Evolutionary conservation across 768 basidiomycete genomes (phyloP).

Genomic region (Leccinellum luteum): DNA sequence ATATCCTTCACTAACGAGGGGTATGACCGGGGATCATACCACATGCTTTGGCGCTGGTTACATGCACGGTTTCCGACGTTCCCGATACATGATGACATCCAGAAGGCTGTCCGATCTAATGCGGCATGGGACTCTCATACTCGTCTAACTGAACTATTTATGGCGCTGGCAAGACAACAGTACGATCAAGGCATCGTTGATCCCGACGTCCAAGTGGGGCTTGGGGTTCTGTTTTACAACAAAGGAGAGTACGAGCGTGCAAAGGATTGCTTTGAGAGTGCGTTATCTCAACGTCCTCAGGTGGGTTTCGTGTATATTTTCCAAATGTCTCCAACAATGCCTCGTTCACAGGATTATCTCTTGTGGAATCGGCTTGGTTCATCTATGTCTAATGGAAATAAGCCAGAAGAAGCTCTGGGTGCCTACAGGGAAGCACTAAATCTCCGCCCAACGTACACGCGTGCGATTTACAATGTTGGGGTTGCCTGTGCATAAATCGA

Average conservation of each 20-base stretch:
- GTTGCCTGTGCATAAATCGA: slow-evolving; percentile 79
- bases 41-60: slow-evolving; percentile 86
- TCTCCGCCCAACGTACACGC: slow-evolving; percentile 91
- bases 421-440: slow-evolving; percentile 89
- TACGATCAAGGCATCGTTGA: slow-evolving; percentile 70
- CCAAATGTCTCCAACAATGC: background rate
- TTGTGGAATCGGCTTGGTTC: slow-evolving; percentile 97
- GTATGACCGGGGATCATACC: slow-evolving; percentile 81
- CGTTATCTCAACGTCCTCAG: slow-evolving; percentile 73
- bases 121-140: slow-evolving; percentile 82
- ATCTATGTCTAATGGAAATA: slow-evolving; percentile 88
- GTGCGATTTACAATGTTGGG: slow-evolving; percentile 96
- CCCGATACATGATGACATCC: slow-evolving; percentile 53
- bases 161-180: slow-evolving; percentile 79
- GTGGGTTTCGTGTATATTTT: slow-evolving; percentile 33
- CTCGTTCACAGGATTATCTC: slow-evolving; percentile 67
- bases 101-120: slow-evolving; percentile 50
- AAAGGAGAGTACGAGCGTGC: slow-evolving; percentile 84
- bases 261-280: slow-evolving; percentile 92
- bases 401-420: slow-evolving; percentile 90
- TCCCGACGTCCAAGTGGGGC: slow-evolving; percentile 88
- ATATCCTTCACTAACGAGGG: slow-evolving; percentile 96
- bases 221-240: slow-evolving; percentile 92
- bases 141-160: slow-evolving; percentile 77
- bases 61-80: slow-evolving; percentile 59